Evolutionary conservation across 2,329 filamentous ascomycete genomes (phyloP).

Genomic region (Parafenestella ontariensis): DNA sequence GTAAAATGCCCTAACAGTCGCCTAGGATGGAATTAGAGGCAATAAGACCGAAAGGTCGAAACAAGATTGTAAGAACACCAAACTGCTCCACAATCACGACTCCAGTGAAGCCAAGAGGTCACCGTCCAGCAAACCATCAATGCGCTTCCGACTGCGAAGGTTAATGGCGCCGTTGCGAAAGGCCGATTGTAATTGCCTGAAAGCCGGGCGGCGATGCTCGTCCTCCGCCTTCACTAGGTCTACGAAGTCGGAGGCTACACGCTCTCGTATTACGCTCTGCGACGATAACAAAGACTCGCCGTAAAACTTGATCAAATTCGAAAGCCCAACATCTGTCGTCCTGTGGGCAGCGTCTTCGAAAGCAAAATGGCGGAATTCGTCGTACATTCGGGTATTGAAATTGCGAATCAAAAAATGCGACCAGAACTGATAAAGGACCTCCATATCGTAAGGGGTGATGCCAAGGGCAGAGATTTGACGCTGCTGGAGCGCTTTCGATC

Average conservation of each 20-base stretch:
- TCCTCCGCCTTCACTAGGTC: conserved; percentile 60
- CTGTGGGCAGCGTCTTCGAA: conserved; percentile 66
- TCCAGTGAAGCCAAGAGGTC: conserved; percentile 62
- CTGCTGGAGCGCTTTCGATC: conserved; percentile 58
- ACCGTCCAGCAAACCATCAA: conserved; percentile 60
- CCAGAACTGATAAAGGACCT: conserved; percentile 77
- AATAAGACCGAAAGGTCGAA: conserved; percentile 24
- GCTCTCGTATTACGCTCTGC: conserved; percentile 58
- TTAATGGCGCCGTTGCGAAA: conserved; percentile 63
- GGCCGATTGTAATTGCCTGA: conserved; percentile 60
- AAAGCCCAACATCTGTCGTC: conserved; percentile 63
- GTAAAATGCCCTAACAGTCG: conserved; percentile 25
- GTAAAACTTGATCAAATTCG: conserved; percentile 71
- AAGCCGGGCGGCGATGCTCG: conserved; percentile 53
- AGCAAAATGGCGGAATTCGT: conserved; percentile 73
- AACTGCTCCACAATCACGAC: conserved; percentile 26
- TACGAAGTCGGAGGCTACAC: conserved; percentile 63
- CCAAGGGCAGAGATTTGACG: conserved; percentile 54
- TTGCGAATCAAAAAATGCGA: conserved; percentile 73
- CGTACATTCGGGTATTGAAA: conserved; percentile 78
- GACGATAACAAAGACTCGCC: conserved; percentile 61
- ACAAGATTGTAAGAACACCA: conserved; percentile 3
- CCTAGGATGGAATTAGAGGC: conserved; percentile 27
- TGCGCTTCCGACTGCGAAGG: conserved; percentile 63
- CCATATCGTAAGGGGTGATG: conserved; percentile 64